Conservation (phyloP, 2,329 filamentous ascomycete genomes). For the Exophiala aquamarina region DNA sequence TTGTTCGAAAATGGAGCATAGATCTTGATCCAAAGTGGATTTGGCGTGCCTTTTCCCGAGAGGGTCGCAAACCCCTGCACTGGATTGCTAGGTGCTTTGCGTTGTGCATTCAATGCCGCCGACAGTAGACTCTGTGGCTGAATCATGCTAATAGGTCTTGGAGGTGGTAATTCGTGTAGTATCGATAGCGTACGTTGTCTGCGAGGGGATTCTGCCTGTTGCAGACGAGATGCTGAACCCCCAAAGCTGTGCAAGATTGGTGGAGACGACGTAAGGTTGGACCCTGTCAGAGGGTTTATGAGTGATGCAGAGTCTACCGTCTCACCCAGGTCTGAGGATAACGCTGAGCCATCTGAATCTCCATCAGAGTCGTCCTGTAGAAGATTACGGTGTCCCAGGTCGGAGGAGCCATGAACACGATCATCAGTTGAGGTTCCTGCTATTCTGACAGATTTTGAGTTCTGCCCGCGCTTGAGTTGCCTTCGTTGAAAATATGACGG, state of each 20-base stretch:
- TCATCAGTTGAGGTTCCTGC: slow-evolving; percentile 6
- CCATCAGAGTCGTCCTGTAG: slow-evolving; percentile 48
- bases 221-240: slow-evolving; percentile 25
- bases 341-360: slow-evolving; percentile 48
- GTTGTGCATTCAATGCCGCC: slow-evolving; percentile 57
- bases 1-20: slow-evolving; percentile 61
- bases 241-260: slow-evolving; percentile 41
- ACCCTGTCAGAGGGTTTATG: slow-evolving; percentile 50
- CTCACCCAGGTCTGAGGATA: slow-evolving; percentile 56
- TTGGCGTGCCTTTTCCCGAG: slow-evolving; percentile 60
- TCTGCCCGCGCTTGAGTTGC: slow-evolving; percentile 47
- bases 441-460: slow-evolving; percentile 30
- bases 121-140: slow-evolving; percentile 59
- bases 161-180: slow-evolving; percentile 59
- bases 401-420: slow-evolving; percentile 21
- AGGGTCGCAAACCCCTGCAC: slow-evolving; percentile 61
- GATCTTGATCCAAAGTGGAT: slow-evolving; percentile 63
- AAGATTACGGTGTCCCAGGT: slow-evolving; percentile 15
- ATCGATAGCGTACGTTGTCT: slow-evolving; percentile 48
- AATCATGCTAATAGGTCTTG: slow-evolving; percentile 61
- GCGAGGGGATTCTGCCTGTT: slow-evolving; percentile 49
- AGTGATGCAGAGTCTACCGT: slow-evolving; percentile 58
- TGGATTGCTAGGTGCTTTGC: slow-evolving; percentile 59
- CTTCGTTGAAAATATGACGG: slow-evolving; percentile 54
- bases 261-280: slow-evolving; percentile 46